phyloP scores from a whole-genome alignment of 2,329 filamentous ascomycete genomes.

The Fusarium sp. region DNA sequence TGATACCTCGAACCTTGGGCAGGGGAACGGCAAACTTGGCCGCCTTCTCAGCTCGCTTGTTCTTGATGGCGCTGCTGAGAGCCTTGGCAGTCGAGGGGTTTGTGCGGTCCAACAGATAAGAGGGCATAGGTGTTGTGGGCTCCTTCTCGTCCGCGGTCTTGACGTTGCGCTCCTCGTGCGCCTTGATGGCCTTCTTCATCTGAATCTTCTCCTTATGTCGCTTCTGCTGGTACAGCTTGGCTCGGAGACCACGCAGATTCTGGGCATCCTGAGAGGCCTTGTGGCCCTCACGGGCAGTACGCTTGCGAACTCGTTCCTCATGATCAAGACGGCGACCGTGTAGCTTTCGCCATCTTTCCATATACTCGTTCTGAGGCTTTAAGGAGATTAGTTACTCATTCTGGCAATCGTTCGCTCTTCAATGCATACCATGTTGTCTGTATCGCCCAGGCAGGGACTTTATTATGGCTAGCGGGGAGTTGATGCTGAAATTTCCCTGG shows the following conservation, averaged over 20 bases:
- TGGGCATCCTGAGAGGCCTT: constrained; percentile 89
- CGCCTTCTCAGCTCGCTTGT: constrained; percentile 92
- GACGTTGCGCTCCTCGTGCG: constrained; percentile 95
- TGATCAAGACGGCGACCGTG: constrained; percentile 72
- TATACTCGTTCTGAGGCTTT: constrained; percentile 82
- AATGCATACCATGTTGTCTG: constrained; percentile 48
- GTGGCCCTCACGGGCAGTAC: constrained; percentile 87
- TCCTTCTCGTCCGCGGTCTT: constrained; percentile 87
- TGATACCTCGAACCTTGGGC: constrained; percentile 90
- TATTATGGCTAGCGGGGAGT: constrained; percentile 27
- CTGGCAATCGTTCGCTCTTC: background rate
- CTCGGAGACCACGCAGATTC: constrained; percentile 88
- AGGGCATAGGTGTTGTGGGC: constrained; percentile 82
- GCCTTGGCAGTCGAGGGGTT: constrained; percentile 71
- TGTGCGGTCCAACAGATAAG: constrained; percentile 90
- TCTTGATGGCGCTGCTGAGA: constrained; percentile 88
- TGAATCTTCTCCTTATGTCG: constrained; percentile 98
- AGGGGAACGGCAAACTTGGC: constrained; percentile 92
- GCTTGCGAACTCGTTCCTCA: constrained; percentile 90
- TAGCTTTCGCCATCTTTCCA: constrained; percentile 75
- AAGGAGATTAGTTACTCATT: constrained; percentile 30
- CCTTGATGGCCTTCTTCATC: constrained; percentile 94
- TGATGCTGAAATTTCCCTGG: constrained; percentile 43
- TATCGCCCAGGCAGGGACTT: constrained; percentile 39
- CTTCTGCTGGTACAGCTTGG: constrained; percentile 94